Base-by-base conservation (phyloP, 768 basidiomycete genomes). In the Amanita brunnescens region DNA sequence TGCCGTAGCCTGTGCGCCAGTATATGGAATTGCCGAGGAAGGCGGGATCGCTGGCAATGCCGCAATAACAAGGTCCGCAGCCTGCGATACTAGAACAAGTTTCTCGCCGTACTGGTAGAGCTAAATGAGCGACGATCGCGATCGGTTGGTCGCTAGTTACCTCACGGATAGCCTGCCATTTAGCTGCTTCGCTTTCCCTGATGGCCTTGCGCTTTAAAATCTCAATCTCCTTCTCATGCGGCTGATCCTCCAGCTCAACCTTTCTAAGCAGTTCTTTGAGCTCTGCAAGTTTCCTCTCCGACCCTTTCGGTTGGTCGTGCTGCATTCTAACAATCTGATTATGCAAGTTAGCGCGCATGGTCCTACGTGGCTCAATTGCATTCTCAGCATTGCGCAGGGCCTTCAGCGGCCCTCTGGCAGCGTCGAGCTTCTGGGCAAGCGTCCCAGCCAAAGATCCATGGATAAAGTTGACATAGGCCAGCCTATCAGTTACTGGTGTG, bases 151-250 rank as follows among this genome's bases (percentile, higher is more conserved):
- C 20, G 2, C 9, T 5, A 53, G 42, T 49, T 59, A 87, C 89
- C 79, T 92, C 90, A 61, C 80, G 75, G 46, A 91, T 66, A 9
- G 90, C 90, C 38, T 84, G 79, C 88, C 91, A 92, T 58, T 88
- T 91, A 37, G 72, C 62, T 41, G 72, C 69, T 61, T 91, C 90
- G 62, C 85, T 87, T 59, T 91, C 87, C 46, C 74, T 70, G 47
- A 90, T 58, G 0, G 80, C 87, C 62, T 87, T 89, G 40, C 90
- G 75, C 69, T 87, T 85, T 63, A 91, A 55, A 33, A 89, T 62
- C 49, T 81, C 78, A 2, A 87, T 65, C 54, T 91, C 85, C 51
- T 73, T 80, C 69, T 92, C 90, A n/a, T 73, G 65, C 0, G 71
- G 68, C 50, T 76, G 73, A 55, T 89, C 85, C 9, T 84, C 82